These are phyloP conservation scores for Coemansia sp. DNA, from an alignment of 192 early-diverging fungal species.

Conservation along the genomic window DNA sequence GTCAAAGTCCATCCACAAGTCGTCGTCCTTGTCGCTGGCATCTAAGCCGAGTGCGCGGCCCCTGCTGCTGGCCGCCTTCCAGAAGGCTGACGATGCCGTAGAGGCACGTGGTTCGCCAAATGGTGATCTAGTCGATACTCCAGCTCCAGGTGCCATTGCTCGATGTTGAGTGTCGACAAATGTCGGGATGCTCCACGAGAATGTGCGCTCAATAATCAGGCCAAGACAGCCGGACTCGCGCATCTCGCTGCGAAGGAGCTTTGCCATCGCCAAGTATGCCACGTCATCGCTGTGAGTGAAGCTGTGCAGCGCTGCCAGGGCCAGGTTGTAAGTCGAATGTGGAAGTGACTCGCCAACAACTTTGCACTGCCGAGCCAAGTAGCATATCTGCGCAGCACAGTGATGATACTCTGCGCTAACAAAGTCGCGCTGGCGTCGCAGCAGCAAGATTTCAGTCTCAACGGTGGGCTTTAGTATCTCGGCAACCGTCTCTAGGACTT, in stretches of 20 bases:
- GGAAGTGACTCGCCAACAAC: conserved; percentile 19
- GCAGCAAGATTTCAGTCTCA: conserved; percentile 18
- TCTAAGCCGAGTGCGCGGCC: not conserved
- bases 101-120: not conserved
- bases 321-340: conserved; percentile 40
- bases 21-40: conserved; percentile 20
- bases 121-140: not conserved
- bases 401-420: conserved; percentile 10
- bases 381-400: conserved; percentile 29
- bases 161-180: conserved; percentile 13
- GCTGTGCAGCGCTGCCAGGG: conserved; percentile 33
- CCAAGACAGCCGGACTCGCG: conserved; percentile 48
- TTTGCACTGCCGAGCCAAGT: conserved; percentile 10
- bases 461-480: conserved; percentile 25
- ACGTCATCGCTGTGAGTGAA: conserved; percentile 47
- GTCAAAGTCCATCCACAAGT: conserved; percentile 53
- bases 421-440: conserved; percentile 26
- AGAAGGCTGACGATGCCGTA: not conserved
- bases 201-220: conserved; percentile 23
- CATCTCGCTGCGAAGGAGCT: conserved; percentile 41
- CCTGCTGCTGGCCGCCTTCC: not conserved
- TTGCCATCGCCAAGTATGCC: conserved; percentile 46
- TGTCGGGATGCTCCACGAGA: conserved; percentile 19
- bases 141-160: not conserved
- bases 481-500: conserved; percentile 40